Evolutionary conservation across 192 early-diverging fungal species (phyloP).

Genomic region (Gaertneriomyces sp.): DNA sequence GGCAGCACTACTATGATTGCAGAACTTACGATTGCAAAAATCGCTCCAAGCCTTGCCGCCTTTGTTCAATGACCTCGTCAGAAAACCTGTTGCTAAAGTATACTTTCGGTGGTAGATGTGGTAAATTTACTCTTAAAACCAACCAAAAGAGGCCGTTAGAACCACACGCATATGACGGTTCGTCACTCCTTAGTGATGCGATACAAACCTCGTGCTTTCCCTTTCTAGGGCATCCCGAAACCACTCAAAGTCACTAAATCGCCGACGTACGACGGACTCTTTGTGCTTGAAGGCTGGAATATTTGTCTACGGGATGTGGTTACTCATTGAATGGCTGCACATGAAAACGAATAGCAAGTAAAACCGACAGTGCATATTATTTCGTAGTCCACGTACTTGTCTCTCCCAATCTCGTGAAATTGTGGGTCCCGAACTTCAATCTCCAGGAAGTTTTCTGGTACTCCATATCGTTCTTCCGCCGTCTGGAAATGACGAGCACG

Average conservation of each 20-base stretch:
- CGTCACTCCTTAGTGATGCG: neutral
- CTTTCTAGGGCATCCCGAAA: conserved; percentile 90
- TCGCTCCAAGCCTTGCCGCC: conserved; percentile 84
- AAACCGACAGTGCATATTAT: conserved; percentile 77
- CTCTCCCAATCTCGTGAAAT: conserved; percentile 74
- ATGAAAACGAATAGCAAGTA: neutral
- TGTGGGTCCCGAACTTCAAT: conserved; percentile 89
- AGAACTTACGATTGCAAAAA: conserved; percentile 88
- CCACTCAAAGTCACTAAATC: conserved; percentile 99
- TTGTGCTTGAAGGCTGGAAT: conserved; percentile 94
- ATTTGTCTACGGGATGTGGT: conserved; percentile 64
- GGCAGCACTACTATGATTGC: neutral
- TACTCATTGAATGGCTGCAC: too few species aligned
- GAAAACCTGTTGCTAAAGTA: conserved; percentile 86
- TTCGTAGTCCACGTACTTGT: conserved; percentile 94
- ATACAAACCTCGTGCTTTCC: conserved; percentile 61
- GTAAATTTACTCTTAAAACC: conserved; percentile 79
- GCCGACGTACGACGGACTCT: conserved; percentile 74
- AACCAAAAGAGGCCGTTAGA: neutral
- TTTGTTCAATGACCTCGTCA: conserved; percentile 93
- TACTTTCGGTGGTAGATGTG: conserved; percentile 92
- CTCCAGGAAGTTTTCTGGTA: conserved; percentile 97
- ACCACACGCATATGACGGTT: neutral
- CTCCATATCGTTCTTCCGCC: conserved; percentile 68
- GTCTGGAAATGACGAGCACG: conserved; percentile 25